Percentiles rank a stretch among this genome's conserved stretches.
Conservation (phyloP, 106 monocot species). For the Vanilla planifolia region DNA sequence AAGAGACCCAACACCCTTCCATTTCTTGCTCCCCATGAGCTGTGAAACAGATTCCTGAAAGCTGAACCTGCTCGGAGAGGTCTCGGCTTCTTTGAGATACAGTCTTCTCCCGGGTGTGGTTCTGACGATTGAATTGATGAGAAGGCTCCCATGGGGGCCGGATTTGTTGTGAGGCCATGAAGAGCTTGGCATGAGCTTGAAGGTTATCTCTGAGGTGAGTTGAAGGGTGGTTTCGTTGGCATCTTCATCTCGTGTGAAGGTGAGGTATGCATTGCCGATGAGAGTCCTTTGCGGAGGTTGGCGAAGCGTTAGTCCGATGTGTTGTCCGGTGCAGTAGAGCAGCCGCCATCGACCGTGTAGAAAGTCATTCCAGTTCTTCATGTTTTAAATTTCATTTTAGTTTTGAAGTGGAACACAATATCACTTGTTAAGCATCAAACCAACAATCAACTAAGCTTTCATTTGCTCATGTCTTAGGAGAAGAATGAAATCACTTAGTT, state of each 20-base stretch:
- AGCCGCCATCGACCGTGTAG: slow-evolving; percentile 92
- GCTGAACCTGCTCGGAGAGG: not conserved
- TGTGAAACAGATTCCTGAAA: slow-evolving; percentile 23
- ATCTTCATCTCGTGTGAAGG: slow-evolving; percentile 29
- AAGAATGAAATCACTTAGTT: no score
- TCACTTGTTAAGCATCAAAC: no score
- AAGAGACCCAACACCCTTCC: slow-evolving; percentile 24
- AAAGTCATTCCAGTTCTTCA: slow-evolving; percentile 63
- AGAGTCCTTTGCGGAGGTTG: slow-evolving; percentile 59
- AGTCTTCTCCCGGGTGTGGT: slow-evolving; percentile 52
- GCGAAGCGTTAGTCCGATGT: slow-evolving; percentile 83
- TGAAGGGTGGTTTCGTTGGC: slow-evolving; percentile 16
- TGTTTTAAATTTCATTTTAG: slow-evolving; percentile 6
- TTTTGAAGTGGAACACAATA: no score
- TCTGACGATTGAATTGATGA: slow-evolving; percentile 19
- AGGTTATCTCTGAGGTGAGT: slow-evolving; percentile 48
- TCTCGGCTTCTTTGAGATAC: slow-evolving; percentile 41
- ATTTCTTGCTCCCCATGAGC: slow-evolving; percentile 29
- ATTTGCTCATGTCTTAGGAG: no score
- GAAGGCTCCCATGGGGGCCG: slow-evolving; percentile 39
- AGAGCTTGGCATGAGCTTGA: slow-evolving; percentile 58
- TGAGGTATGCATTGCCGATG: slow-evolving; percentile 48
- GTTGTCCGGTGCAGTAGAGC: slow-evolving; percentile 79
- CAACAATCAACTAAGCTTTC: no score
- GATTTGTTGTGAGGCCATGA: slow-evolving; percentile 92